A percentile compares a stretch with the other conserved stretches of the same genome.
These are phyloP conservation scores for Amanita exitialis DNA, from an alignment of 768 basidiomycete genomes.

Conservation along the genomic window DNA sequence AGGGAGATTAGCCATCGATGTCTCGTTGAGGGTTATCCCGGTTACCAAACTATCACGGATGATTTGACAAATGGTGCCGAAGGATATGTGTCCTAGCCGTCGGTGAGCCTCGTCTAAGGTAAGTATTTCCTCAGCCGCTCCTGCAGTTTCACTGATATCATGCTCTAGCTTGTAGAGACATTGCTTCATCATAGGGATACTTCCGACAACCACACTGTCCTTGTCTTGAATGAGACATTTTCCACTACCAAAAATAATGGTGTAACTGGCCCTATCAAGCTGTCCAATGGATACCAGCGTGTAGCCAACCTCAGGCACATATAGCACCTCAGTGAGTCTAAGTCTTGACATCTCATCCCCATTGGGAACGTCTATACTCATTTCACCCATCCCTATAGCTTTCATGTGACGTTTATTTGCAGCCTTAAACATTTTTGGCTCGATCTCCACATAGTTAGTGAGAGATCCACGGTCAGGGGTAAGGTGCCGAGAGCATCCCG, in stretches of 20 bases:
- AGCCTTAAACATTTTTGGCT: conserved; percentile 14
- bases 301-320: too few relatives aligned
- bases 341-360: background rate
- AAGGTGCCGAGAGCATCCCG: conserved; percentile 11
- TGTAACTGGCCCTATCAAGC: conserved; percentile 20
- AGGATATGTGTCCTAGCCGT: too few relatives aligned
- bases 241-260: conserved; percentile 16
- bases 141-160: too few relatives aligned
- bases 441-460: conserved; percentile 12
- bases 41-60: background rate
- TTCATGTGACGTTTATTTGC: conserved; percentile 18
- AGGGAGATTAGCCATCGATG: background rate
- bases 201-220: conserved; percentile 6
- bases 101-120: too few relatives aligned
- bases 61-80: background rate
- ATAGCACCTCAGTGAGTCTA: background rate
- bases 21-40: background rate
- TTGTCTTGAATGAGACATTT: conserved; percentile 12
- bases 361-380: background rate
- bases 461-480: conserved; percentile 18
- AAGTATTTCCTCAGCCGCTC: too few relatives aligned
- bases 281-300: background rate
- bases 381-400: too few relatives aligned
- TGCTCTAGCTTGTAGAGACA: too few relatives aligned
- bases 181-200: background rate